Conservation (phyloP, 495 filamentous ascomycete genomes). For the Acidiella bohemica region DNA sequence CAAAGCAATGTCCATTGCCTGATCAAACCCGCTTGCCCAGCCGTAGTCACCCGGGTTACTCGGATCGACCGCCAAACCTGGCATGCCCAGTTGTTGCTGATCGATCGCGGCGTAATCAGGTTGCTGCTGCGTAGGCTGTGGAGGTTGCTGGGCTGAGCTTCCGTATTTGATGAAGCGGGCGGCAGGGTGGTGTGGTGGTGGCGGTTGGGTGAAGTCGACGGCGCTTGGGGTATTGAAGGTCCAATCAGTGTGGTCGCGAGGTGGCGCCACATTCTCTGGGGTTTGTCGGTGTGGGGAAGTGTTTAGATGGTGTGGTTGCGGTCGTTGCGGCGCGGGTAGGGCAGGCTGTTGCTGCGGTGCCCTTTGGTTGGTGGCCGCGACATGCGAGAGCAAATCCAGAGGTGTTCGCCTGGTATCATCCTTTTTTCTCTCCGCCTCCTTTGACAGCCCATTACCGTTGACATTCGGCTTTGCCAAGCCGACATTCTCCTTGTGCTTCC, state of each 20-base stretch:
- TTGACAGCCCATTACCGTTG: background rate
- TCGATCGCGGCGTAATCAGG: background rate
- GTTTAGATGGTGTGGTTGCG: background rate
- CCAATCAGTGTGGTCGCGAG: no score
- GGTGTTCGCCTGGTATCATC: slow-evolving; percentile 7
- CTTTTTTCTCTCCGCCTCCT: background rate
- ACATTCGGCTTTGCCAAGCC: background rate
- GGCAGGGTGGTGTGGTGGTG: slow-evolving; percentile 1
- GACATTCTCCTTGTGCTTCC: slow-evolving; percentile 32
- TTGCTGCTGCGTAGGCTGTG: background rate
- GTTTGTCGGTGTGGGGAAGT: no score
- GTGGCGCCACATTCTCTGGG: no score
- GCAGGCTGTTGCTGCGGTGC: background rate
- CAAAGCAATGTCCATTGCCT: slow-evolving; percentile 24
- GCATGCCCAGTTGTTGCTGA: background rate
- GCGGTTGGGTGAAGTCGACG: background rate
- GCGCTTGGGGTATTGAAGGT: slow-evolving; percentile 8
- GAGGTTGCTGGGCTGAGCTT: background rate
- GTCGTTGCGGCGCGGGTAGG: background rate
- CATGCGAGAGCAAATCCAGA: slow-evolving; percentile 16
- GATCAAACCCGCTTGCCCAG: slow-evolving; percentile 22
- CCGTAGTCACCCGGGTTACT: slow-evolving; percentile 12
- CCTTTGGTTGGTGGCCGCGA: slow-evolving; percentile 7
- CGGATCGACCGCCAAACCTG: slow-evolving; percentile 3
- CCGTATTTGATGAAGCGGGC: background rate